Base-by-base conservation (phyloP, 495 filamentous ascomycete genomes). In the Bathelium albidoporum region DNA sequence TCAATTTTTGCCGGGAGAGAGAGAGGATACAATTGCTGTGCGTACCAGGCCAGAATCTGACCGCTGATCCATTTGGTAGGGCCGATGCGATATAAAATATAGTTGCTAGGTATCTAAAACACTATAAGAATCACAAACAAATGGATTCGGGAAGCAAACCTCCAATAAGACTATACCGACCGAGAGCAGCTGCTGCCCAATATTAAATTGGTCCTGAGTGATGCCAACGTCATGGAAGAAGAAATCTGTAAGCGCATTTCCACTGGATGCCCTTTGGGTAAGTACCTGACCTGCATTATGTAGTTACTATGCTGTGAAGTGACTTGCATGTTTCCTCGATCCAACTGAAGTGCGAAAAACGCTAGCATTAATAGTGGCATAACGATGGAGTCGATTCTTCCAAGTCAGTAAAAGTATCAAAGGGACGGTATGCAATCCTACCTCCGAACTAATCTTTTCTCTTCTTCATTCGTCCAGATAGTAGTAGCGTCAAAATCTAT, bases 141-240 rank as follows among this genome's bases (percentile, higher is more conserved):
- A 44, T 36, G 53, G 31, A 28, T 78, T 82, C 0, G 82, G 82
- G 20, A 49, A 49, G 20, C 44, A 49, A 12, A 86, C 82, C 62
- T 85, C 83, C 0, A 81, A 75, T 16, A 85, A 66, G 1, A 85
- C 82, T 20, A 85, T 83, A 0, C 82, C 82, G 7, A 78, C 76
- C 0, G 79, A 82, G 0, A 85, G 72, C 32, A 86, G 67, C 65
- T 82, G 80, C 2, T 78, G 75, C 4, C 83, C 83, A 45, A 82
- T 68, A 36, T 86, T 86, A 65, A 85, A 76, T 70, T 85, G 80
- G 62, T 82, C 80, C 3, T 81, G 81, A 2, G 73, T 80, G 65
- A 86, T 80, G 20, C 75, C 71, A 12, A 85, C 73, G 61, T 85
- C 83, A 2, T 61, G 20, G n/a, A 65, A 39, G 59, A 65, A 65